Base-by-base conservation (phyloP, 306 rosid species). In the Astragalus glycyphyllos region DNA sequence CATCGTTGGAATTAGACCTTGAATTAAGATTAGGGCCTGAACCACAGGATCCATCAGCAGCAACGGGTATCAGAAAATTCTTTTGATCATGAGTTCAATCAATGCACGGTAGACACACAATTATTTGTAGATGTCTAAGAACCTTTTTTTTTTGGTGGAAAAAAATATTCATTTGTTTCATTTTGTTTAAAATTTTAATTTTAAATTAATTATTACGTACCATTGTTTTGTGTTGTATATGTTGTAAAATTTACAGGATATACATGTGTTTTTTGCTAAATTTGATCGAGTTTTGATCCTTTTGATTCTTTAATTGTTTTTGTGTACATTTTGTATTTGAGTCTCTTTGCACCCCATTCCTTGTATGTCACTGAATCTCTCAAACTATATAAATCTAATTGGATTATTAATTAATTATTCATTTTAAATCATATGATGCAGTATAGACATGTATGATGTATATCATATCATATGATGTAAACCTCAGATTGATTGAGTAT, bases 21-120 rank as follows among this genome's bases (percentile, higher is more conserved):
- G 98, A 88, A 85, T 84, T 92, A 15, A 86, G 98, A 71, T 67
- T 92, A 51, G 98, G 98, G 81, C 84, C 81, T 41, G 86, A 84
- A 29, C 94, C 89, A 34, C 85, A 74, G 16, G 85, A 78, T 35
- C 72, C 90, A 5, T 62, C 92, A 8, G 13, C 81, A 4, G 29
- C 74, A 65, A 64, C 68, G 11, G 81, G 59, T 69, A 88, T 85
- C 42, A 84, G 84, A 81, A 86, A 87, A 68, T 87, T 92, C 88
- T 89, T 87, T 65, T 89, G 81, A 89, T 70, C 11, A 47, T 89
- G 81, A 47, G 38, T 58, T 29, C 17, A 17, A 60, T 38, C 32
- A 29, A 10, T 44, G 44, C 16, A 26, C n/a, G 47, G 16, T 4
- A 23, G 16, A 17, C 20, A 42, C 20, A 17, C 20, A 42, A 12